Conservation (phyloP, 768 basidiomycete species). For the Fomitopsis serialis region DNA sequence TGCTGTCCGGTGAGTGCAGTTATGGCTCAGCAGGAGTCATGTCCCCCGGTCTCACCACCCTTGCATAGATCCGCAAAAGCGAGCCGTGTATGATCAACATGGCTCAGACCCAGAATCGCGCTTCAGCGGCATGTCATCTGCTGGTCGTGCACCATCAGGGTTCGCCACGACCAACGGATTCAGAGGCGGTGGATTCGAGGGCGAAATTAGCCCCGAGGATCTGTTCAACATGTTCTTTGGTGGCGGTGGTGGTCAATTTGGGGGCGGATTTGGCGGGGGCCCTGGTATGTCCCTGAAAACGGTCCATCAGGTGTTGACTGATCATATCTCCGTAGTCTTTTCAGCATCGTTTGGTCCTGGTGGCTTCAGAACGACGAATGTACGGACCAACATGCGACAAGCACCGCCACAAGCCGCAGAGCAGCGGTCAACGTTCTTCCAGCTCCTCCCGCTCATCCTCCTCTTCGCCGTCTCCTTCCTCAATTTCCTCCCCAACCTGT, state of each 20-base stretch:
- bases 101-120: conserved; percentile 89
- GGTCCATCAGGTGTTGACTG: conserved; percentile 2
- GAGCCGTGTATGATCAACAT: conserved; percentile 77
- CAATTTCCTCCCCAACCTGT: conserved; percentile 73
- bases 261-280: conserved; percentile 29
- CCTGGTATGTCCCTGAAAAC: conserved; percentile 16
- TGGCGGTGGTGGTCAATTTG: conserved; percentile 51
- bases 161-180: conserved; percentile 50
- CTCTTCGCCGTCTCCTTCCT: conserved; percentile 82
- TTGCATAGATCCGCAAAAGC: conserved; percentile 73
- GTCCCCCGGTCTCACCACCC: not conserved
- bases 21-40: not conserved
- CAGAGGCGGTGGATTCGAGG: conserved; percentile 52
- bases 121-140: conserved; percentile 60
- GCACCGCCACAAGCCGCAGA: conserved; percentile 35
- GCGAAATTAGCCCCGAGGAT: conserved; percentile 92
- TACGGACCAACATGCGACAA: conserved; percentile 37
- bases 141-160: conserved; percentile 37
- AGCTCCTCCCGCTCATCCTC: conserved; percentile 80
- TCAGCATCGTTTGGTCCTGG: conserved; percentile 74
- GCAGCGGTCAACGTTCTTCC: conserved; percentile 60
- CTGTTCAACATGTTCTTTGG: conserved; percentile 99
- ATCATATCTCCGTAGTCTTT: conserved; percentile 45
- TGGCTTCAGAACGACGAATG: conserved; percentile 72
- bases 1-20: conserved; percentile 61